Evolutionary conservation across 2,329 filamentous ascomycete genomes (phyloP).

Genomic region (Penicillium paneum): DNA sequence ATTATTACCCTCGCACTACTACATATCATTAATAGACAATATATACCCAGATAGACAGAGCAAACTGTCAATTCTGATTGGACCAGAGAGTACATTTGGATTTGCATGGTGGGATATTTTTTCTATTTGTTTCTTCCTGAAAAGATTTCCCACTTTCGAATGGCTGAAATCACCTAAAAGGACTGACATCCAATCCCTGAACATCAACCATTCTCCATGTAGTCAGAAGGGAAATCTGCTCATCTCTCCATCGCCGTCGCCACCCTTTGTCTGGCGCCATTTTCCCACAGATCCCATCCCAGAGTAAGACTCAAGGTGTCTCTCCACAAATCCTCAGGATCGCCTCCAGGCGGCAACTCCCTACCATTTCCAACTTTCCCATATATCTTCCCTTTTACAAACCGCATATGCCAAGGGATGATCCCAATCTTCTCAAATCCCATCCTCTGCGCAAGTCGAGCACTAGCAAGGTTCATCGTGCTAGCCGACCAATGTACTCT

Average conservation of each 20-base stretch:
- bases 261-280: neutral
- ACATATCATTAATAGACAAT: neutral
- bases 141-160: neutral
- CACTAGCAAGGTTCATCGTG: constrained; percentile 16
- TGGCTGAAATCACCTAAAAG: too few relatives aligned
- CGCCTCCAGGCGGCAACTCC: constrained; percentile 9
- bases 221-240: neutral
- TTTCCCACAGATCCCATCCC: constrained; percentile 17
- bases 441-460: constrained; percentile 17
- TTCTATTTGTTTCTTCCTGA: neutral
- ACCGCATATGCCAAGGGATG: constrained; percentile 18
- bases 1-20: too few relatives aligned
- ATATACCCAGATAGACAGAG: too few relatives aligned
- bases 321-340: constrained; percentile 19
- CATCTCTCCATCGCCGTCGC: neutral
- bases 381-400: constrained; percentile 10
- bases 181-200: too few relatives aligned
- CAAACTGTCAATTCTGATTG: neutral
- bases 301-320: constrained; percentile 15
- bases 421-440: constrained; percentile 16
- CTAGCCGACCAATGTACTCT: constrained; percentile 17
- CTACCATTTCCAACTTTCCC: constrained; percentile 19
- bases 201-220: too few relatives aligned
- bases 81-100: neutral
- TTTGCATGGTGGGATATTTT: neutral